Base-by-base conservation (phyloP, 805 yeast genomes). In the Metschnikowia kofuensis region DNA sequence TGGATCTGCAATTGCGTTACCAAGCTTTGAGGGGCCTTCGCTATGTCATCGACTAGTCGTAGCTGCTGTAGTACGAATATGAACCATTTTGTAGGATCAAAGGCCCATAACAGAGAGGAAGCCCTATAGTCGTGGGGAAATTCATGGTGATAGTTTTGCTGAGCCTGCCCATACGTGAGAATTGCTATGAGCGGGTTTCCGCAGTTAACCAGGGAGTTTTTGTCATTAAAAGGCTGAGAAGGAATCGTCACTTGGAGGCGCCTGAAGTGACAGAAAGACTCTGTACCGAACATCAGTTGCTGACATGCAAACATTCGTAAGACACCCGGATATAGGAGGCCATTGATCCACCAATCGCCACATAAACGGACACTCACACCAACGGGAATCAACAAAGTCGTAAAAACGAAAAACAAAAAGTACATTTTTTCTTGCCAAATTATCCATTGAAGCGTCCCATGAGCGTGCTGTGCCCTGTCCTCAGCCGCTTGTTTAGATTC, bases 121-220 rank as follows among this genome's bases (percentile, higher is more conserved):
- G 83, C 83, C 52, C 97, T 77, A 69, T 85, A 90, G 68, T 91
- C 97, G 54, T 86, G 83, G 6, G 97, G 96, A 67, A 91, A 91
- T 69, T 89, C 96, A 70, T 92, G 97, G 70, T 91, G 98, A 72
- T 87, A 92, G 69, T 90, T 91, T 67, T 89, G 95, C 68, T 83
- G 83, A 6, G 96, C 92, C 69, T 91, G 97, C 11, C 98, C 98
- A 62, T 86, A 83, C 0, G 96, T 85, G 13, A 88, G 73, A 13
- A 82, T 62, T 21, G 83, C 83, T 27, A 83, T 77, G 42, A 80
- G 64, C 14, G 83, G 81, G 62, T 73, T 73, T 44, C 62, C 57
- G 76, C 89, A 74, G 81, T 87, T 62, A 79, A 77, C 58, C 82
- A 92, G 50, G n/a, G 95, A 80, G 59, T 86, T 85, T 40, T 82